Conservation (phyloP, 2,329 filamentous ascomycete genomes). For the Akanthomyces lecanii region DNA sequence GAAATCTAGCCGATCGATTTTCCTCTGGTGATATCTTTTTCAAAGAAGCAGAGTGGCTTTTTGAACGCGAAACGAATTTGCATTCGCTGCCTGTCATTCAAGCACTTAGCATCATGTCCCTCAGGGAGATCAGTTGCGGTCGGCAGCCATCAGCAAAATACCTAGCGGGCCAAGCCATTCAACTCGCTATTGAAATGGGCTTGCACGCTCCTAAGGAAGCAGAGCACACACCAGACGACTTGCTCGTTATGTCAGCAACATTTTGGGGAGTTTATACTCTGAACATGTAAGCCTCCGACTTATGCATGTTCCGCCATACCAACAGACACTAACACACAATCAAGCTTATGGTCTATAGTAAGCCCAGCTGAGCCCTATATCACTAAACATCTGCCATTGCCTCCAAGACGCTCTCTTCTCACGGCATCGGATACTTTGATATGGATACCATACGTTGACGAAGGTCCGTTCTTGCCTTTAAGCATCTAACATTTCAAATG, state of each 20-base stretch:
- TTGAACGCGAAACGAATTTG: slow-evolving; percentile 53
- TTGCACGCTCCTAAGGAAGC: slow-evolving; percentile 52
- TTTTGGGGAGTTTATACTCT: slow-evolving; percentile 60
- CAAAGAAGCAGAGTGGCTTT: slow-evolving; percentile 59
- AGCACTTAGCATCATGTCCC: slow-evolving; percentile 70
- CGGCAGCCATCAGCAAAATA: slow-evolving; percentile 69
- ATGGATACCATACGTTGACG: slow-evolving; percentile 56
- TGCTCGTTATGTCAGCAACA: slow-evolving; percentile 55
- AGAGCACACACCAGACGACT: slow-evolving; percentile 41
- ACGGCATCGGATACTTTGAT: slow-evolving; percentile 54
- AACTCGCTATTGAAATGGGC: slow-evolving; percentile 68
- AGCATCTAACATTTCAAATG: neutral
- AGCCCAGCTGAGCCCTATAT: slow-evolving; percentile 58
- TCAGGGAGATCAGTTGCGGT: slow-evolving; percentile 67
- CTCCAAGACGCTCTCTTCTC: slow-evolving; percentile 57
- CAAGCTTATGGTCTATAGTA: slow-evolving; percentile 58
- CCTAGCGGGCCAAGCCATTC: slow-evolving; percentile 66
- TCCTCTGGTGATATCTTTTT: slow-evolving; percentile 72
- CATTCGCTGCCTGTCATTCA: slow-evolving; percentile 67
- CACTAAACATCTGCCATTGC: slow-evolving; percentile 52
- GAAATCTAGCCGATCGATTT: slow-evolving; percentile 55
- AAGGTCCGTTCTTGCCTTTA: slow-evolving; percentile 37
- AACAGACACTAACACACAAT: slow-evolving; percentile 22
- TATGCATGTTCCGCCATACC: neutral
- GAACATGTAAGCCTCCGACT: slow-evolving; percentile 51